Evolutionary conservation across 176 grass and related monocot species (phyloP), one percentile per base, ranked within the genome.

Genomic region (Alloteropsis semialata): DNA sequence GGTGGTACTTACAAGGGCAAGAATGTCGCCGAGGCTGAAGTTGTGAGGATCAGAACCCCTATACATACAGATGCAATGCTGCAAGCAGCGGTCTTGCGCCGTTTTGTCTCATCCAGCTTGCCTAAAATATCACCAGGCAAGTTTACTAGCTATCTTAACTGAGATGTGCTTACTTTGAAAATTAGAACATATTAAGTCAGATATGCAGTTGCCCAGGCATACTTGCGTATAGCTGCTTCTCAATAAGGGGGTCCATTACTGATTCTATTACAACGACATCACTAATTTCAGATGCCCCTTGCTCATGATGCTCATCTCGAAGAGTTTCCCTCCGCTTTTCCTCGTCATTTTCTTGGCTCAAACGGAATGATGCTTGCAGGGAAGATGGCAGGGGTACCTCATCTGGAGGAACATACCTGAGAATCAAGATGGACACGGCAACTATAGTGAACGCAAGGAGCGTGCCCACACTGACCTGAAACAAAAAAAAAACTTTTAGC

Each of bases 381-480:
- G 96, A 99, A 66, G 96, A 87, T 87, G 96, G 91, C 75, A 99
- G 78, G 41, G 96, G 96, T 17, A 92, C 81, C 85, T 93, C 91
- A 83, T 87, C 57, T 57, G 94, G 94, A 78, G 94, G 94, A 79
- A 93, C 86, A 75, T 97, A 97, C 88, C 94, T 88, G 61, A 97
- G 94, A 61, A 97, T 97, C 82, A 97, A 85, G 64, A 97, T 97
- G 70, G 94, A 93, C n/a, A 97, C 75, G 16, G 91, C 91, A 75
- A 97, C 94, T 25, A 85, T 83, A 32, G 91, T 97, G 83, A 93
- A 96, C 0, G 94, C 94, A 10, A 92, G 88, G 75, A 96, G 90
- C 3, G 94, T 97, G 71, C 94, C 94, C 60, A 97, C 88, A 69
- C 94, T 97, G 81, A 97, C 94, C 94, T 97, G 86, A n/a, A n/a